A percentile compares a stretch with the other conserved stretches of the same genome.
These are phyloP conservation scores for Ophiostoma populinum DNA, from an alignment of 2,329 filamentous ascomycete genomes.

Conservation along the genomic window DNA sequence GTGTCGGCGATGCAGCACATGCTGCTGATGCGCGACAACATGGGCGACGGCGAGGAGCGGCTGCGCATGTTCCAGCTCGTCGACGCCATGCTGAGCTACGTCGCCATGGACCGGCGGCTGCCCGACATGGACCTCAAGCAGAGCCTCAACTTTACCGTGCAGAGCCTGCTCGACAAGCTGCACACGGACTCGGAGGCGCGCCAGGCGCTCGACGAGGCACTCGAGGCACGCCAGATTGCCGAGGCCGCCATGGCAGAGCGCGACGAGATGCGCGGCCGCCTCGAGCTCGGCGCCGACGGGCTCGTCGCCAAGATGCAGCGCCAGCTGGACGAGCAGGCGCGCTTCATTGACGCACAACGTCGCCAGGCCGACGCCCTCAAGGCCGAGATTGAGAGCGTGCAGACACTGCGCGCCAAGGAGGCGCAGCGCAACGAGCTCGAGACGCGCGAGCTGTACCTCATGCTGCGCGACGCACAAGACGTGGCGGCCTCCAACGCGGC, in stretches of 20 bases:
- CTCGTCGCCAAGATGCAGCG: constrained; percentile 83
- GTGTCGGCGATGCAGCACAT: constrained; percentile 89
- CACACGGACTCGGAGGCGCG: constrained; percentile 93
- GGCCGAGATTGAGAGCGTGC: constrained; percentile 72
- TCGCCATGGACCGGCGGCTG: constrained; percentile 89
- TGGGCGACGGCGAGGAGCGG: constrained; percentile 74
- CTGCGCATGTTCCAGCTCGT: constrained; percentile 94
- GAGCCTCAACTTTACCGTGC: constrained; percentile 92
- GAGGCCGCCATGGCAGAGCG: constrained; percentile 92
- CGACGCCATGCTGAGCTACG: constrained; percentile 97
- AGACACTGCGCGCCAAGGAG: constrained; percentile 74
- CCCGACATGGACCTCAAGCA: constrained; percentile 98
- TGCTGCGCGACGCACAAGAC: constrained; percentile 94
- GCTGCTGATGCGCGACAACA: constrained; percentile 61
- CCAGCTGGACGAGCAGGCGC: constrained; percentile 81
- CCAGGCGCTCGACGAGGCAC: constrained; percentile 77
- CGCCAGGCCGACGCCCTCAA: constrained; percentile 79
- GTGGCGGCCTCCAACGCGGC: constrained; percentile 73
- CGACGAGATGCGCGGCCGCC: constrained; percentile 78
- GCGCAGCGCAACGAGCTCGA: constrained; percentile 90
- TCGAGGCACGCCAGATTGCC: constrained; percentile 80
- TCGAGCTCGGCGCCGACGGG: constrained; percentile 85
- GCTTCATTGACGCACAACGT: constrained; percentile 75
- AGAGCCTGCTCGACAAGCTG: constrained; percentile 83
- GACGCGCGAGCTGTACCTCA: constrained; percentile 89